Evolutionary conservation across 2,329 filamentous ascomycete genomes (phyloP).

Genomic region (Penicillium sp.): DNA sequence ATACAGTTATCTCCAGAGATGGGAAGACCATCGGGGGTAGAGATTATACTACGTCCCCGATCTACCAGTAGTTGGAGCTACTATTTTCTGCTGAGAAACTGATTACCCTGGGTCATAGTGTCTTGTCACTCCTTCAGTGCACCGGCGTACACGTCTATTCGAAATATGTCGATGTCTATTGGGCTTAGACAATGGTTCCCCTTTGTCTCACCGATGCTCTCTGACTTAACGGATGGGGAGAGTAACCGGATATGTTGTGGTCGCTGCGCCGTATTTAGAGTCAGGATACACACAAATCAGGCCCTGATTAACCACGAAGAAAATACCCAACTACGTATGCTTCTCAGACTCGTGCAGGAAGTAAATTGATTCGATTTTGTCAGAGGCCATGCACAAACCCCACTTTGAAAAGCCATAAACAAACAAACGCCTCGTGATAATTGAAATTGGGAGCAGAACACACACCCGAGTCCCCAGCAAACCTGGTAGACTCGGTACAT

Average conservation of each 20-base stretch:
- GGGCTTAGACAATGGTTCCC: not conserved
- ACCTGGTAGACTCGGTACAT: not conserved
- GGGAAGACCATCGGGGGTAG: not conserved
- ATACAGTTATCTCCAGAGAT: not conserved
- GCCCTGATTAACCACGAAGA: not conserved
- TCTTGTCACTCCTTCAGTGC: not conserved
- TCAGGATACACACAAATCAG: not conserved
- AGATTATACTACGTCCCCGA: not conserved
- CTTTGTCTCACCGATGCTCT: not conserved
- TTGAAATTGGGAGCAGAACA: constrained; percentile 2
- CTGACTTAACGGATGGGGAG: not conserved
- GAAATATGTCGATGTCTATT: not conserved
- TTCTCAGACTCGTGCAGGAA: not conserved
- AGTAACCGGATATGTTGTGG: not conserved
- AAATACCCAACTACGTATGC: not conserved
- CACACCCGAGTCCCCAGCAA: not conserved
- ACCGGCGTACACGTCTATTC: not conserved
- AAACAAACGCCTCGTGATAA: constrained; percentile 19
- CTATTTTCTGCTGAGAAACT: not conserved
- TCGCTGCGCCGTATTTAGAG: not conserved
- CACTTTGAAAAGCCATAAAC: constrained; percentile 13
- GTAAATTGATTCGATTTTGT: constrained; percentile 19
- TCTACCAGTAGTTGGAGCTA: not conserved
- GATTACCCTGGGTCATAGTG: not conserved
- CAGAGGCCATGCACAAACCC: constrained; percentile 19